A percentile compares a stretch with the other conserved stretches of the same genome.
phyloP scores from a whole-genome alignment of 2,329 filamentous ascomycete species.

The Juglanconis juglandina region DNA sequence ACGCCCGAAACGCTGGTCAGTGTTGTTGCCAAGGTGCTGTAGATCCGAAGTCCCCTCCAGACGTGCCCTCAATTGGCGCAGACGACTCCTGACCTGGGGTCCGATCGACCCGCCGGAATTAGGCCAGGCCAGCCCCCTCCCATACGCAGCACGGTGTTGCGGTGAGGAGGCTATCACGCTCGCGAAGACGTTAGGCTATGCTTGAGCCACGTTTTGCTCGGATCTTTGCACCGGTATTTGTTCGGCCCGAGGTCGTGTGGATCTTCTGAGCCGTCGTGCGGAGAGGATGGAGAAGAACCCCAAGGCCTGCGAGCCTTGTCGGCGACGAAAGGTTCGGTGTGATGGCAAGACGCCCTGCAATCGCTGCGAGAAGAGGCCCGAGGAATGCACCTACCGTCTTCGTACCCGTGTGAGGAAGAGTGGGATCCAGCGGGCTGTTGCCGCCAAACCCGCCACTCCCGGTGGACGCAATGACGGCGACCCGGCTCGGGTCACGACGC shows the following conservation, averaged over 20 bases:
- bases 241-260: not conserved
- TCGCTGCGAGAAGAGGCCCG: constrained; percentile 15
- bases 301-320: constrained; percentile 19
- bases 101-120: too few species aligned
- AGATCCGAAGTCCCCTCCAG: not conserved
- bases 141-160: too few species aligned
- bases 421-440: constrained; percentile 2
- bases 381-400: constrained; percentile 18
- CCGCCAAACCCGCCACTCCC: not conserved
- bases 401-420: constrained; percentile 18
- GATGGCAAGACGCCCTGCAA: constrained; percentile 18
- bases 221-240: not conserved
- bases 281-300: constrained; percentile 19
- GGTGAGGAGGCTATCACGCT: too few species aligned
- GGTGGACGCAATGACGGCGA: not conserved
- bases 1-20: not conserved
- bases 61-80: not conserved
- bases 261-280: not conserved
- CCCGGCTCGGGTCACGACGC: not conserved
- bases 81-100: too few species aligned
- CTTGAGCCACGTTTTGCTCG: too few species aligned
- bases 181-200: too few species aligned
- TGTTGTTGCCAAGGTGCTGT: not conserved
- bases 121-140: too few species aligned
- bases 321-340: constrained; percentile 18